Conservation (phyloP, 495 filamentous ascomycete genomes). For the Echria macrotheca region DNA sequence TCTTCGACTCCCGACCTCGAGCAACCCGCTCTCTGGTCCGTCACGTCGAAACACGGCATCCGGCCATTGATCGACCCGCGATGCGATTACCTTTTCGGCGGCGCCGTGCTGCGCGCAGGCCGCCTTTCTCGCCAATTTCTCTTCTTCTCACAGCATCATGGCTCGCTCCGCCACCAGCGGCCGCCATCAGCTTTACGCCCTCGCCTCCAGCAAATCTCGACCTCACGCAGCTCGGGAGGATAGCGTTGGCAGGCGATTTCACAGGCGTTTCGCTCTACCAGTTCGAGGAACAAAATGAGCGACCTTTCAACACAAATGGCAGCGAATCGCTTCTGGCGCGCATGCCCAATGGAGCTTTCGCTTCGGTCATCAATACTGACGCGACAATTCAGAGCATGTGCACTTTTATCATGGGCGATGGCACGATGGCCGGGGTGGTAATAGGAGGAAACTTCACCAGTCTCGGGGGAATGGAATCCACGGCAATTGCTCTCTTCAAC, state of each 20-base stretch:
- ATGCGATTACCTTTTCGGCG: slow-evolving; percentile 37
- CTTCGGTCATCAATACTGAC: slow-evolving; percentile 67
- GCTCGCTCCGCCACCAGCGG: slow-evolving; percentile 38
- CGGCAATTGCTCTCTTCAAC: slow-evolving; percentile 76
- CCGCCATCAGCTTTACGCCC: slow-evolving; percentile 64
- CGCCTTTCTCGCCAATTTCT: slow-evolving; percentile 16
- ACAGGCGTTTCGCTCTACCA: slow-evolving; percentile 84
- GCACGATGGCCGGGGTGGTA: slow-evolving; percentile 65
- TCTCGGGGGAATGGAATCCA: slow-evolving; percentile 61
- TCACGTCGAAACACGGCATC: background rate
- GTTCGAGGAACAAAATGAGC: slow-evolving; percentile 72
- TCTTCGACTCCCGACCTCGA: slow-evolving; percentile 19
- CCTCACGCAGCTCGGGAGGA: slow-evolving; percentile 70
- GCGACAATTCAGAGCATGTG: slow-evolving; percentile 84
- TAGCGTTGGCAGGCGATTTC: slow-evolving; percentile 88
- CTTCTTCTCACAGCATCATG: slow-evolving; percentile 36
- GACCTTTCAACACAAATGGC: slow-evolving; percentile 61
- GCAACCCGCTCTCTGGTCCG: slow-evolving; percentile 16
- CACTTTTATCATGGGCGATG: slow-evolving; percentile 63
- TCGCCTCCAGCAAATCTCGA: slow-evolving; percentile 75
- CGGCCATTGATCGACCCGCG: slow-evolving; percentile 16
- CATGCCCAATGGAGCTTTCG: slow-evolving; percentile 81
- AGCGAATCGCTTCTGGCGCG: slow-evolving; percentile 74
- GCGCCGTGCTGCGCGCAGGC: slow-evolving; percentile 32
- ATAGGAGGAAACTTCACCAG: slow-evolving; percentile 97